Base-by-base conservation (phyloP, 2,329 filamentous ascomycete genomes). In the Capronia coronata region DNA sequence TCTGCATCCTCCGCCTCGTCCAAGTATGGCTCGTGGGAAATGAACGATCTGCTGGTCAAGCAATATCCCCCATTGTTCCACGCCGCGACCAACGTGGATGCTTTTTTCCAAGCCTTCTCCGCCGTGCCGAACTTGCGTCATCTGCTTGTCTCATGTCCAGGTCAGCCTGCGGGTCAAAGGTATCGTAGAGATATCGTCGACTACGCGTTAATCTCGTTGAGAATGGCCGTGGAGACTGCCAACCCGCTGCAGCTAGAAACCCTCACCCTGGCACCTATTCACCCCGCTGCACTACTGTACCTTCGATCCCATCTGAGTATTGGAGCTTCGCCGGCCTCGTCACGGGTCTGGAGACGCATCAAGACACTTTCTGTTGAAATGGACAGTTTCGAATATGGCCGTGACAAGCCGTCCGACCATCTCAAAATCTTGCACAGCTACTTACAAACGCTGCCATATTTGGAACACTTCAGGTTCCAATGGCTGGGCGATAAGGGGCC, bases 41-140 rank as follows among this genome's bases (percentile, higher is more conserved):
- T 93, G 62, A 88, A 83, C 54, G 84, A 91, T 63, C 77, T 94
- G 51, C 75, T 94, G 53, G 86, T 87, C 11, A 82, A 87, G 64
- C 88, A 94, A 68, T 94, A 94, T 62, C 87, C 87, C 45, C 87
- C 89, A 4, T 71, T 94, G 2, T 94, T 94, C 69, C 89, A 95
- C 63, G 86, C 88, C 5, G 86, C 89, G 6, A 91, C 87, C 53
- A 93, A 95, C 63, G 84, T 94, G 5, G 79, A 86, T 3, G 86
- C 86, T 32, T 94, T 95, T 70, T 82, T 91, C 60, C 76, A 81
- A 56, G 86, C 86, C 42, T 74, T 94, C 63, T 77, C 76, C 29
- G 72, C 82, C 55, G 67, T 94, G 61, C 71, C 79, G 50, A 84
- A 83, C 60, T 72, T 95, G 61, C 74, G 79, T 39, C 86, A 91